These are phyloP conservation scores for Saccharomycopsis synnaedendra DNA, from an alignment of 805 yeast species.

Conservation along the genomic window DNA sequence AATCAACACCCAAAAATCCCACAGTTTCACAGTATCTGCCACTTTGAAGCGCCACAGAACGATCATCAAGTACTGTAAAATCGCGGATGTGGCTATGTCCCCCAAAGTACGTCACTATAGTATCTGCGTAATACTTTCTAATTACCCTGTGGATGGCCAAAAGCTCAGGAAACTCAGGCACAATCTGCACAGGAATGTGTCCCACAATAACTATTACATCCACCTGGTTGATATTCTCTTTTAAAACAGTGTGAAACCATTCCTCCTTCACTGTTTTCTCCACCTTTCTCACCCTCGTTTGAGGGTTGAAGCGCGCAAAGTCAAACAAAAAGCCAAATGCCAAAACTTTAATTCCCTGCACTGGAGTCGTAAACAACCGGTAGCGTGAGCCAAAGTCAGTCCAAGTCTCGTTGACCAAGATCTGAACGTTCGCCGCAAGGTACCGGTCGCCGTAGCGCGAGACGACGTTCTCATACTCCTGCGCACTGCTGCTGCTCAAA, in stretches of 20 bases:
- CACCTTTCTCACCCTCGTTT: slow-evolving; percentile 55
- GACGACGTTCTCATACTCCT: slow-evolving; percentile 56
- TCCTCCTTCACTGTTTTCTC: slow-evolving; percentile 37
- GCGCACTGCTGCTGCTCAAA: slow-evolving; percentile 45
- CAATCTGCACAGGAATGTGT: slow-evolving; percentile 54
- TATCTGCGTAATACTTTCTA: slow-evolving; percentile 47
- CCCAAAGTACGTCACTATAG: slow-evolving; percentile 76
- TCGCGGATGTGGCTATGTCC: slow-evolving; percentile 93
- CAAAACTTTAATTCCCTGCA: slow-evolving; percentile 39
- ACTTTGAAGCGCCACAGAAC: slow-evolving; percentile 74
- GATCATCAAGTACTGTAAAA: slow-evolving; percentile 54
- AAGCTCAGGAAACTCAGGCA: slow-evolving; percentile 27
- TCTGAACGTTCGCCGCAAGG: slow-evolving; percentile 59
- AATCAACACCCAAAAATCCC: slow-evolving; percentile 67
- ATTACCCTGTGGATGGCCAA: slow-evolving; percentile 30
- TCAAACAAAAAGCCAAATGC: slow-evolving; percentile 75
- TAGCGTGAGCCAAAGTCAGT: slow-evolving; percentile 54
- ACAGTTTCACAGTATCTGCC: slow-evolving; percentile 89
- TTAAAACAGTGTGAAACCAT: slow-evolving; percentile 50
- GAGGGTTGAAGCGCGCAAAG: slow-evolving; percentile 47
- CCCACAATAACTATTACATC: slow-evolving; percentile 68
- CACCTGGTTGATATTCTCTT: slow-evolving; percentile 25
- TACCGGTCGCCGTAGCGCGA: slow-evolving; percentile 47
- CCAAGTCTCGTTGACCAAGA: slow-evolving; percentile 27
- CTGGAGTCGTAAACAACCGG: slow-evolving; percentile 53